Conservation (phyloP, 768 basidiomycete genomes). For the Amanita pseudoporphyria region DNA sequence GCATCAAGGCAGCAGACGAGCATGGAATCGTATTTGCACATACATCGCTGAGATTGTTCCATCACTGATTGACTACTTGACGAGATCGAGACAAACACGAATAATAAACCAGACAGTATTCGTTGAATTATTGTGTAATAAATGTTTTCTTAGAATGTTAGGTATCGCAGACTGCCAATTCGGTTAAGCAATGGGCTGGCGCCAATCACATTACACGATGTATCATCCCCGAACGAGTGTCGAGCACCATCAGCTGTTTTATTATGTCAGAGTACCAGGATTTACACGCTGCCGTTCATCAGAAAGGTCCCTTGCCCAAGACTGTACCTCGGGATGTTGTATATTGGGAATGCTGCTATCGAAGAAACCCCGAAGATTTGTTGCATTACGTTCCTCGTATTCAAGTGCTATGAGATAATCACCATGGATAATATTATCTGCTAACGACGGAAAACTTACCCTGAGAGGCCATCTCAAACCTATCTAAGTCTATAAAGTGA, state of each 20-base stretch:
- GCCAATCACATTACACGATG: no score
- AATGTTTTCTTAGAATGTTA: no score
- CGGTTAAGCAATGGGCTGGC: no score
- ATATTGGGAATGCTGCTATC: conserved; percentile 70
- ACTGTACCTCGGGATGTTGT: conserved; percentile 59
- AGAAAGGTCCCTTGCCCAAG: conserved; percentile 55
- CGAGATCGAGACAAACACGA: no score
- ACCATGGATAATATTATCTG: background rate
- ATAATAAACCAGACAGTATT: no score
- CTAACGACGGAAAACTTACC: conserved; percentile 26
- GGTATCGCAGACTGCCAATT: no score
- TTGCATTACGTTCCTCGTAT: conserved; percentile 46
- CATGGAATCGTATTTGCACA: conserved; percentile 87
- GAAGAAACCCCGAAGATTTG: conserved; percentile 64
- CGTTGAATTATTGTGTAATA: no score
- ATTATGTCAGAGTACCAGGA: no score
- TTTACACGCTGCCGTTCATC: conserved; percentile 33
- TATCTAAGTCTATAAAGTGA: conserved; percentile 58
- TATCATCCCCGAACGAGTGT: no score
- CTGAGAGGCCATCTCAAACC: conserved; percentile 84
- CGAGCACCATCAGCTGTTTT: no score
- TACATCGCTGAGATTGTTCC: conserved; percentile 82
- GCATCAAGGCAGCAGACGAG: conserved; percentile 95
- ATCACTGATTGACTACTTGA: conserved; percentile 42
- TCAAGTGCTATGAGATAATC: conserved; percentile 42